Evolutionary conservation across 768 basidiomycete genomes (phyloP).

Genomic region (Holtermannia corniformis): DNA sequence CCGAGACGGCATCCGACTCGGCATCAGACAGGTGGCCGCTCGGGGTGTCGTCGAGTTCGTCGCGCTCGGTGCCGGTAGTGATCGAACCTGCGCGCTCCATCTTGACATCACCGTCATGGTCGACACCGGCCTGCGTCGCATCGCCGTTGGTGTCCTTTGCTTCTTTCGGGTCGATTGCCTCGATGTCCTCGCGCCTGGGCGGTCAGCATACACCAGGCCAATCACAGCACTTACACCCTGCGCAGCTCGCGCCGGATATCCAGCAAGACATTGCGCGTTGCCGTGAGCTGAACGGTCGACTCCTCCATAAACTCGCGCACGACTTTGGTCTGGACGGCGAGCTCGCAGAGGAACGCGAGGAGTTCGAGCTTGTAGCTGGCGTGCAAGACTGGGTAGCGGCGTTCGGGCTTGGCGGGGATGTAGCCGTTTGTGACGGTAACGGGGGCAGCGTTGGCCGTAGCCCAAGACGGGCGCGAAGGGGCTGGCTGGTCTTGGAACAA

Average conservation of each 20-base stretch:
- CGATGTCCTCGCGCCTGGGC: constrained; percentile 36
- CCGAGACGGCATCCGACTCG: constrained; percentile 52
- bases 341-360: constrained; percentile 75
- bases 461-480: constrained; percentile 38
- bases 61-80: constrained; percentile 11
- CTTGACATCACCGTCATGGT: constrained; percentile 27
- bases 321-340: constrained; percentile 80
- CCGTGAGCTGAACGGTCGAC: constrained; percentile 80
- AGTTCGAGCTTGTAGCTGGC: constrained; percentile 74
- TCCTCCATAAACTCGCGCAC: constrained; percentile 83
- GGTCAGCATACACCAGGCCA: background rate
- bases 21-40: constrained; percentile 12
- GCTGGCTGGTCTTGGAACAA: constrained; percentile 37
- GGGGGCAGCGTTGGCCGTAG: constrained; percentile 15
- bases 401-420: constrained; percentile 44
- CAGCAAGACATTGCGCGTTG: constrained; percentile 87
- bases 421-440: constrained; percentile 11
- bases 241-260: constrained; percentile 87
- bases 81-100: constrained; percentile 17
- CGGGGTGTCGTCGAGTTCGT: constrained; percentile 17
- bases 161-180: constrained; percentile 31
- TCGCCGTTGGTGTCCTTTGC: constrained; percentile 9
- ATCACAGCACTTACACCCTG: constrained; percentile 58
- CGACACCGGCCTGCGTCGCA: constrained; percentile 7
- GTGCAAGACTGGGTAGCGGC: constrained; percentile 65